Evolutionary conservation across 352 stramenopile genomes (phyloP).

Genomic region (Phytophthora idaei): DNA sequence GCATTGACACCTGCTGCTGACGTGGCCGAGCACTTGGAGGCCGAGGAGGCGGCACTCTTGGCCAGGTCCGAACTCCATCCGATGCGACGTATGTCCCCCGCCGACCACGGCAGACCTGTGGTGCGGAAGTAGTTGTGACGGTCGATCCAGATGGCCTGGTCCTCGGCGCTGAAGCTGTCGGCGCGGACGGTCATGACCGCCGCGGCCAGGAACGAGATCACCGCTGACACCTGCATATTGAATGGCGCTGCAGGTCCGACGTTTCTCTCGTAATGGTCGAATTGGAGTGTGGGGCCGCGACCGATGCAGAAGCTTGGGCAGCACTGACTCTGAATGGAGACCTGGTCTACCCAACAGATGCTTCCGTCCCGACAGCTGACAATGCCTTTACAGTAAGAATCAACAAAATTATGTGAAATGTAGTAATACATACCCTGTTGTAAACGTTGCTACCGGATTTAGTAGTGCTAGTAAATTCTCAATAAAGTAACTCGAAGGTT

Average conservation of each 20-base stretch:
- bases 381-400: slow-evolving; percentile 13
- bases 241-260: slow-evolving; percentile 3
- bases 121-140: slow-evolving; percentile 83
- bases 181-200: slow-evolving; percentile 6
- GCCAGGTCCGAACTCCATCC: slow-evolving; percentile 61
- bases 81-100: slow-evolving; percentile 70
- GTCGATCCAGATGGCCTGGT: slow-evolving; percentile 74
- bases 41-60: slow-evolving; percentile 41
- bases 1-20: slow-evolving; percentile 52
- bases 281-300: slow-evolving; percentile 17
- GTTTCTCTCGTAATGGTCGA: background rate
- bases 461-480: no score
- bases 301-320: slow-evolving; percentile 15
- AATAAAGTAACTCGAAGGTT: no score
- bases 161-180: slow-evolving; percentile 35
- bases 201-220: slow-evolving; percentile 17
- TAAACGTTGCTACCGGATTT: no score
- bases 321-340: slow-evolving; percentile 26
- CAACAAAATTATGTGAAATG: background rate
- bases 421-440: background rate
- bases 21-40: slow-evolving; percentile 43
- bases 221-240: slow-evolving; percentile 21
- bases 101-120: slow-evolving; percentile 66
- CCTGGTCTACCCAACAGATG: slow-evolving; percentile 22
- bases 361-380: slow-evolving; percentile 18